Percentiles rank a stretch among this genome's conserved stretches.
phyloP scores from a whole-genome alignment of 2,329 filamentous ascomycete species.

The Thyridium curvatum region DNA sequence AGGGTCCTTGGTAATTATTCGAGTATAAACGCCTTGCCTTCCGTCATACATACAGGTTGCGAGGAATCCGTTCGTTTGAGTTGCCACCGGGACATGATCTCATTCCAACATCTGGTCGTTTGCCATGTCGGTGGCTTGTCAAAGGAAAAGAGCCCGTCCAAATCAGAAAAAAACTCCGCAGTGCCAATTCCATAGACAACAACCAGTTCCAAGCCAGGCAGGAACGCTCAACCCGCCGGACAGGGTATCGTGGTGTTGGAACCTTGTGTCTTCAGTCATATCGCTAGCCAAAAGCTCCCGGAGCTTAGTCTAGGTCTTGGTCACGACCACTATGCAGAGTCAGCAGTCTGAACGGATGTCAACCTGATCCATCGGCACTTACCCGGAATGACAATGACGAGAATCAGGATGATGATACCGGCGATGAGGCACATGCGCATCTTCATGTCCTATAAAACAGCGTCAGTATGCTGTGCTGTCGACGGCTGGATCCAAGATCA shows the following conservation, averaged over 20 bases:
- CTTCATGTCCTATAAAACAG: constrained; percentile 71
- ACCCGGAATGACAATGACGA: constrained; percentile 96
- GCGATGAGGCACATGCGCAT: constrained; percentile 96
- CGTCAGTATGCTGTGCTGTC: not conserved
- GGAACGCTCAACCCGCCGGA: constrained; percentile 13
- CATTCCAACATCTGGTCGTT: not conserved
- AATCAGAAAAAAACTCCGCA: constrained; percentile 12
- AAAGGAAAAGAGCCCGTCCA: constrained; percentile 4
- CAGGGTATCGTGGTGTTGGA: constrained; percentile 7
- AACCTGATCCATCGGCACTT: too few relatives aligned
- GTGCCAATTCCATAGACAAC: constrained; percentile 14
- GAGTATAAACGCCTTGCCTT: constrained; percentile 10
- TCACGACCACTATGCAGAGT: constrained; percentile 9
- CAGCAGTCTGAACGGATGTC: too few relatives aligned
- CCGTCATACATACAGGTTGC: constrained; percentile 14
- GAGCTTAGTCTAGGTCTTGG: not conserved
- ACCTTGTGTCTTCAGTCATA: not conserved
- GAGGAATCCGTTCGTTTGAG: not conserved
- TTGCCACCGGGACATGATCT: too few relatives aligned
- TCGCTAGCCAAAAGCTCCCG: not conserved
- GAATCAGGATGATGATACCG: constrained; percentile 83
- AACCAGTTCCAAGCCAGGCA: constrained; percentile 8
- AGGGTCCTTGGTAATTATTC: too few relatives aligned
- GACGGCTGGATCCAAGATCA: not conserved
- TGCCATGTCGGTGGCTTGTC: not conserved